Evolutionary conservation across 768 basidiomycete genomes (phyloP).

Genomic region (Lactifluus pinguis): DNA sequence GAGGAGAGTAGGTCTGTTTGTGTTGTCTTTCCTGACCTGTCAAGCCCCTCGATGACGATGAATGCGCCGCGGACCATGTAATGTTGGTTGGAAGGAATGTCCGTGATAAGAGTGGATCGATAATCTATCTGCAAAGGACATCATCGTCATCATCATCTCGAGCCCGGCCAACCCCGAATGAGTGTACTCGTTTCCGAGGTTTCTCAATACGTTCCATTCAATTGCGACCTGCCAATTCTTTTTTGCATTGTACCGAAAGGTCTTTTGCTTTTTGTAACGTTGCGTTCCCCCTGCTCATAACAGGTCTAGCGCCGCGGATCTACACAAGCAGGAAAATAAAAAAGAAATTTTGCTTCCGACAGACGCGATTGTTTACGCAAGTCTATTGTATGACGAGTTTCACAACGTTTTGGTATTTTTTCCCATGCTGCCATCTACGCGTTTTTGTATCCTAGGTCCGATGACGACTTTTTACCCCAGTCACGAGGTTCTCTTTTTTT

Average conservation of each 20-base stretch:
- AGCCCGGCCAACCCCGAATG: too few species aligned
- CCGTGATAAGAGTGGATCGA: too few species aligned
- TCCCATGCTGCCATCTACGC: background rate
- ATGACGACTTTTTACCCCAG: background rate
- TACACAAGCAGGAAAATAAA: background rate
- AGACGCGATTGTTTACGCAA: too few species aligned
- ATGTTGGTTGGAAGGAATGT: too few species aligned
- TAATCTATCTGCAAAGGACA: too few species aligned
- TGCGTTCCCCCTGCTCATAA: background rate
- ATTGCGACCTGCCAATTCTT: too few species aligned
- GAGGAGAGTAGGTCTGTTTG: conserved; percentile 59
- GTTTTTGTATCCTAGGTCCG: background rate
- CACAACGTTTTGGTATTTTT: too few species aligned
- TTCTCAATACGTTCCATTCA: too few species aligned
- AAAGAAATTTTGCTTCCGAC: too few species aligned
- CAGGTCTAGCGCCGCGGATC: background rate
- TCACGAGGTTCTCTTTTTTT: background rate
- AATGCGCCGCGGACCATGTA: conserved; percentile 53
- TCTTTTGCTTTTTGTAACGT: background rate
- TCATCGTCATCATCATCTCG: too few species aligned
- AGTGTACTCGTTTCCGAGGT: too few species aligned
- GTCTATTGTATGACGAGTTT: background rate
- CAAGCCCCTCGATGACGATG: conserved; percentile 93
- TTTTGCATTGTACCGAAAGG: too few species aligned
- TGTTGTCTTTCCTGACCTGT: conserved; percentile 90